These are phyloP conservation scores for Euphorbia pulcherrima DNA, from an alignment of 345 rosid species.

Conservation along the genomic window DNA sequence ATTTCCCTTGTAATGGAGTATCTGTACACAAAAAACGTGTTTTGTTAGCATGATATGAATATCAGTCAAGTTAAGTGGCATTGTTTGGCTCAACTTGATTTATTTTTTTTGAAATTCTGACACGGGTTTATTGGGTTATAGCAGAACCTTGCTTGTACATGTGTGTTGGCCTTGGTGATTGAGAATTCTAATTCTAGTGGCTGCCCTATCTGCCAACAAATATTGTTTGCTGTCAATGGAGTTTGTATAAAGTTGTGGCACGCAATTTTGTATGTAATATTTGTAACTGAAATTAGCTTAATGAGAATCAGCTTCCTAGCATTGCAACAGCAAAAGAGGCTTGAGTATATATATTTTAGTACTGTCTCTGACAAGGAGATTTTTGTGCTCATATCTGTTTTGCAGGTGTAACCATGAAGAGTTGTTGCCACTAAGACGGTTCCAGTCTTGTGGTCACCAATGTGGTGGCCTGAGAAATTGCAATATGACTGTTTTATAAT, in stretches of 20 bases:
- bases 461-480: not conserved
- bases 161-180: slow-evolving; percentile 26
- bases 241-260: slow-evolving; percentile 32
- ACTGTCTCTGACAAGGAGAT: not conserved
- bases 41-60: not conserved
- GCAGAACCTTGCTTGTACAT: slow-evolving; percentile 48
- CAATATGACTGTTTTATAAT: no score
- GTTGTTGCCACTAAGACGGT: not conserved
- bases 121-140: not conserved
- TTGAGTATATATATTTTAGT: not conserved
- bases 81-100: not conserved
- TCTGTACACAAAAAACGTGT: no score
- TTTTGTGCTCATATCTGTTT: not conserved
- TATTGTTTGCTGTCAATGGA: slow-evolving; percentile 17
- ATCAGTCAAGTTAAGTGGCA: not conserved
- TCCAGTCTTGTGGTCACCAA: not conserved
- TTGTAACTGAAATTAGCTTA: slow-evolving; percentile 35
- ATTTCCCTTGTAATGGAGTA: no score
- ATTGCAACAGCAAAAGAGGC: not conserved
- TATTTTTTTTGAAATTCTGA: slow-evolving; percentile 9
- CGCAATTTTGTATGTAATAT: slow-evolving; percentile 47
- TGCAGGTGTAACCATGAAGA: not conserved
- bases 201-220: slow-evolving; percentile 6
- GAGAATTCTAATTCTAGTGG: slow-evolving; percentile 21
- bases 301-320: slow-evolving; percentile 35